Evolutionary conservation across 2,329 filamentous ascomycete species (phyloP), one percentile per base, ranked within the genome.

Genomic region (Diaporthe sp.): DNA sequence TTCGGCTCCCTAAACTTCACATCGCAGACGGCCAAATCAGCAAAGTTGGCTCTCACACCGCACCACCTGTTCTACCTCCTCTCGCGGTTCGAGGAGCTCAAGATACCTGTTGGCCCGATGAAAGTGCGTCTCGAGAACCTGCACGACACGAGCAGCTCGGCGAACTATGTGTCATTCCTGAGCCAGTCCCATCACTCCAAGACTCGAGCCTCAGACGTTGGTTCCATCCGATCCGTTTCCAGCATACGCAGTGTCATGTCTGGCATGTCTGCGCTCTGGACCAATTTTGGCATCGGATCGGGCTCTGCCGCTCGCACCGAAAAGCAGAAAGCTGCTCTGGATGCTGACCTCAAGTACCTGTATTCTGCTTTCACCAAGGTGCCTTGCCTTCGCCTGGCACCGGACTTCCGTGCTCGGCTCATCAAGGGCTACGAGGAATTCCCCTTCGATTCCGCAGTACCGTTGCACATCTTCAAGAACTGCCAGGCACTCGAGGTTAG

Each of bases 291-390:
- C 32, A 90, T 98, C 37, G 92, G 92, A 75, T 92, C 94, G 58
- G 94, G 93, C 83, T 92, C 94, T 55, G 91, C 91, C 66, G 93
- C 95, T 77, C 94, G 96, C 81, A 94, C 92, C 47, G 97, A 98
- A 84, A 95, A 95, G 81, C 95, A 97, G 82, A 97, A 97, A 84
- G 93, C 93, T 73, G 93, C 94, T 58, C 85, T 97, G 72, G 92
- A 97, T 81, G 91, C 93, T 73, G 97, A 99, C 82, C 86, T 98
- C 78, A 98, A 96, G 83, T 98, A 99, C 82, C 88, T 99, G 44
- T 99, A 98, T 85, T 98, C 97, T 55, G 95, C 97, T 73, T 99
- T 98, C 82, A 99, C 97, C 80, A 99, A 98, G 85, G 97, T 99
- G 56, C 97, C 97, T 0, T 98, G 94, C 81, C 87, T 99, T 76